These are phyloP conservation scores for Colletotrichum godetiae DNA, from an alignment of 2,329 filamentous ascomycete genomes.

Conservation along the genomic window DNA sequence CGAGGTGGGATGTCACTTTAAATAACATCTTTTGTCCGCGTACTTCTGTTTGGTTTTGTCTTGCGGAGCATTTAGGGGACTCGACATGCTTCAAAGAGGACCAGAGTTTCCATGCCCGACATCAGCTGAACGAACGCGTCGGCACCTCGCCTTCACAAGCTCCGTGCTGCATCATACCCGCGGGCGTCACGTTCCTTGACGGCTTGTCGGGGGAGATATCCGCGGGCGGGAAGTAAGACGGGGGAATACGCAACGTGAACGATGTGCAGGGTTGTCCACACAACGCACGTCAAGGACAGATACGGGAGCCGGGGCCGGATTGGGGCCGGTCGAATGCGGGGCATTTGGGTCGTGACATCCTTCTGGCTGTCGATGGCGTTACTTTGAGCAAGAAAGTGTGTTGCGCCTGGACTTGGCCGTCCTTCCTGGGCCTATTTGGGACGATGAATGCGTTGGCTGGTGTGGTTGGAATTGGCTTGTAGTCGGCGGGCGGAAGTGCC, in stretches of 20 bases:
- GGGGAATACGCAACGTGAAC: too few relatives aligned
- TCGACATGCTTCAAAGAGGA: slow-evolving; percentile 19
- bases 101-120: slow-evolving; percentile 29
- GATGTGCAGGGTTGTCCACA: neutral
- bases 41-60: neutral
- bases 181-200: neutral
- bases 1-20: neutral
- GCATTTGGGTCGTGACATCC: neutral
- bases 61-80: neutral
- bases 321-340: neutral
- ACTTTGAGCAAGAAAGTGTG: neutral
- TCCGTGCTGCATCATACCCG: neutral
- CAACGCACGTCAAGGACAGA: neutral
- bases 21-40: neutral
- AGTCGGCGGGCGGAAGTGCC: neutral
- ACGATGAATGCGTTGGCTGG: neutral
- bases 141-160: slow-evolving; percentile 22
- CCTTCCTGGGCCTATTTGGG: neutral
- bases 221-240: neutral
- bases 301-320: neutral
- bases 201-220: neutral
- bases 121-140: slow-evolving; percentile 25
- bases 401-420: neutral
- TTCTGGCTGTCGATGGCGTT: neutral
- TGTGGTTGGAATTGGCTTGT: neutral